phyloP scores from a whole-genome alignment of 1,284 basidiomycete genomes.

The Malassezia slooffiae region DNA sequence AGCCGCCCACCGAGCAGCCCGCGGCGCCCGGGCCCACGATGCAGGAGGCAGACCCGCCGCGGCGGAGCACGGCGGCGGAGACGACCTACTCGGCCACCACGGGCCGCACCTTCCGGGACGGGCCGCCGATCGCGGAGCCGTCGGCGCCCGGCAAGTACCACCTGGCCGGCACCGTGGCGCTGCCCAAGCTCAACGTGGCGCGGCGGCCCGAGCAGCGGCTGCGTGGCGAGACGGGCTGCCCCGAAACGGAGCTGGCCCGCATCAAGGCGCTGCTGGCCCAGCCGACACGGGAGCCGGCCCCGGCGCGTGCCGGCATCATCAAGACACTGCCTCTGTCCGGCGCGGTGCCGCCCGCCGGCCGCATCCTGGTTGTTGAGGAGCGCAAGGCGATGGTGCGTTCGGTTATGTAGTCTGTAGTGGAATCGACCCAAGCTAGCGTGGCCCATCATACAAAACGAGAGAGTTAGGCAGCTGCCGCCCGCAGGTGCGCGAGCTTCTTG shows the following conservation, averaged over 20 bases:
- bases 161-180: constrained; percentile 10
- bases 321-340: constrained; percentile 7
- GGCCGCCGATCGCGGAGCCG: constrained; percentile 13
- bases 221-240: constrained; percentile 19
- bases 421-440: not conserved
- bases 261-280: constrained; percentile 14
- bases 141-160: constrained; percentile 17
- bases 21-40: not conserved
- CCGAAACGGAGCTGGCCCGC: constrained; percentile 17
- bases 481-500: constrained; percentile 25
- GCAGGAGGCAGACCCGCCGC: too few species aligned
- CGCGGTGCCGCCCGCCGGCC: constrained; percentile 9
- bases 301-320: constrained; percentile 15
- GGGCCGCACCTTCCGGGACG: constrained; percentile 8
- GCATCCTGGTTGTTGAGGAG: constrained; percentile 14
- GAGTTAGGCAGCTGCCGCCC: too few species aligned
- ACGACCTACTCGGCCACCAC: constrained; percentile 9
- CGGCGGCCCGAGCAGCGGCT: constrained; percentile 19
- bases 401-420: constrained; percentile 8
- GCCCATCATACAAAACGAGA: not conserved
- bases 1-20: not conserved
- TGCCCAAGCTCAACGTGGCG: constrained; percentile 21
- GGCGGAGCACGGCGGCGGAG: not conserved
- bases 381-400: constrained; percentile 15
- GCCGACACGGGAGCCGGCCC: constrained; percentile 12